Base-by-base conservation (phyloP, 306 rosid genomes). In the Quercus berberidifolia region DNA sequence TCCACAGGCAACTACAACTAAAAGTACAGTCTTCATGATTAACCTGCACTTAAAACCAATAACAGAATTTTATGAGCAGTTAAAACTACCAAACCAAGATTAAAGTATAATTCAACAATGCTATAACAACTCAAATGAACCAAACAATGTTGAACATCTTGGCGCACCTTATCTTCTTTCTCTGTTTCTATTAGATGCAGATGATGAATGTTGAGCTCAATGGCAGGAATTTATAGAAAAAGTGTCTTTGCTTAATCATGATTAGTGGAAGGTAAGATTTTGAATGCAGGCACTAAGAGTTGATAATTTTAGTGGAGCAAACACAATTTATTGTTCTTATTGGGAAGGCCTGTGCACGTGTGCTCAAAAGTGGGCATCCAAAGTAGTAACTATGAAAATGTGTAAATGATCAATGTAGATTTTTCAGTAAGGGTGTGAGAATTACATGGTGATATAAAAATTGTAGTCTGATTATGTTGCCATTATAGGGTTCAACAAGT, bases 21-120 rank as follows among this genome's bases (percentile, higher is more conserved):
- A 57, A 28, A 62, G 52, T 17, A 26, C 76, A 13, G 41, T 55
- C 67, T 74, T 85, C 80, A 77, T 54, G 65, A 55, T 77, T 62
- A 41, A 75, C 70, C 78, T 75, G 15, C 76, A 63, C 56, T 55
- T 19, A n/a, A 71, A 76, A 81, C 9, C 17, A 78, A 58, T 6
- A 41, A 20, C 17, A 2, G 21, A 43, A 9, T 46, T 19, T 11
- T 12, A 17, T 30, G 10, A 74, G 9, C 25, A 65, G 62, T 30
- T 64, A 55, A 6, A 46, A 71, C n/a, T 23, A 41, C 46, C 46
- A 41, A 28, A 46, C 30, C 18, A 33, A 71, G 67, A 15, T 25
- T 2, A 74, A 55, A 15, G 41, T 19, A 67, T 14, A 67, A 60
- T 21, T 54, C 14, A 41, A 12, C 28, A 25, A 76, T 26, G 30